A percentile compares a stretch with the other conserved stretches of the same genome.
Evolutionary conservation across 768 basidiomycete species (phyloP).

Genomic region (Coprinopsis cinerea): DNA sequence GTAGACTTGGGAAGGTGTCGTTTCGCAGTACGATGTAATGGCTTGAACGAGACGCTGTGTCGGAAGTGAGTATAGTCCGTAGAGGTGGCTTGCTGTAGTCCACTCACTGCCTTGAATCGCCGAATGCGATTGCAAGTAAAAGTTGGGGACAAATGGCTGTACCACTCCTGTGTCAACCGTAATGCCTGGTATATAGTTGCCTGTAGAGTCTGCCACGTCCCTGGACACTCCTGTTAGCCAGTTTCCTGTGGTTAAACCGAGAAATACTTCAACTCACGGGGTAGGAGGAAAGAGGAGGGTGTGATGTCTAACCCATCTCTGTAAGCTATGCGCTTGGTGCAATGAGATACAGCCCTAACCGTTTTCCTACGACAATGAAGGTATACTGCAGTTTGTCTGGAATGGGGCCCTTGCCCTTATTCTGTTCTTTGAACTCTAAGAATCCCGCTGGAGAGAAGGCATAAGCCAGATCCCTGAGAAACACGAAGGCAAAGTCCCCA

Average conservation of each 20-base stretch:
- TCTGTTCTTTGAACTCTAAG: not conserved
- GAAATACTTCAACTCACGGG: not conserved
- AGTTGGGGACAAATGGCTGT: conserved; percentile 42
- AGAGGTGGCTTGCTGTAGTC: no score
- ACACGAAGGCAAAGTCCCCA: conserved; percentile 20
- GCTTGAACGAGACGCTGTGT: conserved; percentile 20
- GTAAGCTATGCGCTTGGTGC: conserved; percentile 23
- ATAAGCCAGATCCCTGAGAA: no score
- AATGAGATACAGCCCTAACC: conserved; percentile 54
- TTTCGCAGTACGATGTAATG: conserved; percentile 23
- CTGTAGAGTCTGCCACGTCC: conserved; percentile 27
- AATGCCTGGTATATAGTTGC: conserved; percentile 49
- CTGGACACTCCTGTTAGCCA: not conserved
- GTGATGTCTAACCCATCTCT: conserved; percentile 16
- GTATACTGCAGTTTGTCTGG: conserved; percentile 34
- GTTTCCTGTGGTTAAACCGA: not conserved
- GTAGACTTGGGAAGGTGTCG: conserved; percentile 19
- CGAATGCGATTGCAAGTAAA: conserved; percentile 51
- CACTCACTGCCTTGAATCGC: conserved; percentile 51
- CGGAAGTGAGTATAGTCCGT: no score
- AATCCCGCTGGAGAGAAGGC: not conserved
- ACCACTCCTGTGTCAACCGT: conserved; percentile 36
- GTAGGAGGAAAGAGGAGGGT: conserved; percentile 25
- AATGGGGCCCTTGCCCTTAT: conserved; percentile 12
- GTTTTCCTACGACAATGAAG: conserved; percentile 59